phyloP scores from a whole-genome alignment of 352 stramenopile genomes.

The Phytophthora pinifolia region DNA sequence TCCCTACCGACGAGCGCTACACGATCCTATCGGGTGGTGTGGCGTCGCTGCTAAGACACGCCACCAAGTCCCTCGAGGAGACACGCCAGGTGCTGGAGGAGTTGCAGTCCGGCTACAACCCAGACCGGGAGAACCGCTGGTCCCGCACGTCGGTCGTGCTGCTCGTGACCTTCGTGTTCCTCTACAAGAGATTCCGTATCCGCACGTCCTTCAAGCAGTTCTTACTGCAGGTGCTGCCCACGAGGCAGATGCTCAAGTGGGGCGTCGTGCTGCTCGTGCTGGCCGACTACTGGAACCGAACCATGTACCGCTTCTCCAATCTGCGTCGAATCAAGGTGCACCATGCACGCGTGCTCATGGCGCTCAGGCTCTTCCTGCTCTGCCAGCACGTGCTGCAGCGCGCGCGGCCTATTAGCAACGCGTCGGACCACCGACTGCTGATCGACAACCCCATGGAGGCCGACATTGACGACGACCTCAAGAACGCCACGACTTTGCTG shows the following conservation, averaged over 20 bases:
- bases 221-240: constrained; percentile 64
- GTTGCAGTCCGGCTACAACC: constrained; percentile 83
- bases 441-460: constrained; percentile 85
- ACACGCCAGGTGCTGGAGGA: constrained; percentile 77
- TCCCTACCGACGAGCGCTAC: constrained; percentile 77
- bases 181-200: constrained; percentile 75
- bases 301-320: constrained; percentile 83
- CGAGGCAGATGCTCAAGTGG: constrained; percentile 63
- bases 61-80: constrained; percentile 82
- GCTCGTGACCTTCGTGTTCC: constrained; percentile 48
- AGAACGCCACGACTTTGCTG: constrained; percentile 79
- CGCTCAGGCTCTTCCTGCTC: constrained; percentile 75
- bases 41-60: constrained; percentile 75
- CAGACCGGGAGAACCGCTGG: constrained; percentile 83
- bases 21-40: constrained; percentile 82
- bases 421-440: constrained; percentile 71
- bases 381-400: constrained; percentile 85
- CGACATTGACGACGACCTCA: constrained; percentile 88
- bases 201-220: constrained; percentile 73
- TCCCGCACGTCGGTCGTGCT: constrained; percentile 72
- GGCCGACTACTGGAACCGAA: constrained; percentile 78
- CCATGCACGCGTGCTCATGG: constrained; percentile 83
- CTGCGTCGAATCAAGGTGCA: constrained; percentile 85
- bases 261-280: constrained; percentile 47
- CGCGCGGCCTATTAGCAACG: constrained; percentile 64